Evolutionary conservation across 2,329 filamentous ascomycete species (phyloP), one percentile per base, ranked within the genome.

Genomic region (Hymenoscyphus salicellus): DNA sequence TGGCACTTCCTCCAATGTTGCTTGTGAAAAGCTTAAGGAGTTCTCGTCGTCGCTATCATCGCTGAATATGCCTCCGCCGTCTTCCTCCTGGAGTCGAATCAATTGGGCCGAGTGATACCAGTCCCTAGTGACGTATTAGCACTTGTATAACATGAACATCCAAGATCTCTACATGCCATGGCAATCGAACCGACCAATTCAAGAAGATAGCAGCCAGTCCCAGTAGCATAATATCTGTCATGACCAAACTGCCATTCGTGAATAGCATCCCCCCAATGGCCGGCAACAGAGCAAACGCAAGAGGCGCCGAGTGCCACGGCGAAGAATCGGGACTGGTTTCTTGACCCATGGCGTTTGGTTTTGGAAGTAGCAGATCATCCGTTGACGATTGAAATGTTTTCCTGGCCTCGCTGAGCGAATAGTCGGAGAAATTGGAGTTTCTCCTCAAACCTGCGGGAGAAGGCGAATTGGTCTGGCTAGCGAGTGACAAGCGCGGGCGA

Each of bases 151-250:
- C 46, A 52, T 52, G 20, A 49, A 23, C 8, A 16, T n/a, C 33
- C 30, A 33, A 52, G 33, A 59, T 28, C 17, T 28, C 14, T 55
- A 71, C 84, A 75, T 80, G 93, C 93, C 94, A 98, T 71, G 94
- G 94, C 70, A 95, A 82, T 63, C 92, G 89, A 55, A 97, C 89
- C 58, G 91, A 93, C 92, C 93, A 97, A 75, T 97, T 93, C 67
- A 98, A 81, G 73, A 97, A 96, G 55, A 97, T 84, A 4, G 89
- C 91, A 1, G 91, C 91, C 66, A 98, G 78, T 2, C 85, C 87
- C 36, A 98, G 79, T 38, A 98, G 81, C 71, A 95, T 89, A 32
- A 96, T 78, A 77, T 98, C 94, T 0, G 93, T 97, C 62, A 93
- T 86, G 66, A 97, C 83, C 0, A 89, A 86, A 71, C 89, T 89